Conservation (phyloP, 805 yeast species). For the Schizosaccharomyces cryophilus region DNA sequence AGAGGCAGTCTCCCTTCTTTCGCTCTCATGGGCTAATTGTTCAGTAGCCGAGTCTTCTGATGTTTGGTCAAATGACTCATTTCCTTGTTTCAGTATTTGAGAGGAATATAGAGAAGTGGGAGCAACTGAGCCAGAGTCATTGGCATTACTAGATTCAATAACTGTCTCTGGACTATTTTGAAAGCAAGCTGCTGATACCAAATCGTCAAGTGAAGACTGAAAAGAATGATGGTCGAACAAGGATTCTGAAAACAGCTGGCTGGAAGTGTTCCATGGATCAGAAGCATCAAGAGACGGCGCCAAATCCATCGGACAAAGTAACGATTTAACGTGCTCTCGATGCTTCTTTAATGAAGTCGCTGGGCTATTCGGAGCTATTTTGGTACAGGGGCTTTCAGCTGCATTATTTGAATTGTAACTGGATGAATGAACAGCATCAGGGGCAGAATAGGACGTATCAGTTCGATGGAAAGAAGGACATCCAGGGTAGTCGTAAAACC, state of each 20-base stretch:
- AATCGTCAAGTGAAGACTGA: not conserved
- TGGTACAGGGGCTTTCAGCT: not conserved
- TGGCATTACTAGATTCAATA: not conserved
- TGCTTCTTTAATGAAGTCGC: not conserved
- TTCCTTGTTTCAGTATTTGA: too few species aligned
- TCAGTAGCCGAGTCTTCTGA: too few species aligned
- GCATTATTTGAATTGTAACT: not conserved
- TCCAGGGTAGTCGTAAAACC: not conserved
- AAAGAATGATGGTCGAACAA: not conserved
- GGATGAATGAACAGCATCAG: not conserved
- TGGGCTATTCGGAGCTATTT: not conserved
- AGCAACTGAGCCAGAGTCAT: too few species aligned
- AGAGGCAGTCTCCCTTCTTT: too few species aligned
- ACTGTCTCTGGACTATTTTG: not conserved
- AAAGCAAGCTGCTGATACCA: not conserved
- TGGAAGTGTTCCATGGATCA: not conserved
- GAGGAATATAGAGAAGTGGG: too few species aligned
- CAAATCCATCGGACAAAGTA: not conserved
- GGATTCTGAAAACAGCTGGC: not conserved
- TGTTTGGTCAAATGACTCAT: too few species aligned
- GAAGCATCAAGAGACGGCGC: not conserved
- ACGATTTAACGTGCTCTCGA: not conserved
- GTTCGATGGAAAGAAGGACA: not conserved
- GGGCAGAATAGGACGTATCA: not conserved
- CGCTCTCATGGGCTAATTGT: too few species aligned